Evolutionary conservation across 2,329 filamentous ascomycete species (phyloP).

Genomic region (Clonostachys rosea): DNA sequence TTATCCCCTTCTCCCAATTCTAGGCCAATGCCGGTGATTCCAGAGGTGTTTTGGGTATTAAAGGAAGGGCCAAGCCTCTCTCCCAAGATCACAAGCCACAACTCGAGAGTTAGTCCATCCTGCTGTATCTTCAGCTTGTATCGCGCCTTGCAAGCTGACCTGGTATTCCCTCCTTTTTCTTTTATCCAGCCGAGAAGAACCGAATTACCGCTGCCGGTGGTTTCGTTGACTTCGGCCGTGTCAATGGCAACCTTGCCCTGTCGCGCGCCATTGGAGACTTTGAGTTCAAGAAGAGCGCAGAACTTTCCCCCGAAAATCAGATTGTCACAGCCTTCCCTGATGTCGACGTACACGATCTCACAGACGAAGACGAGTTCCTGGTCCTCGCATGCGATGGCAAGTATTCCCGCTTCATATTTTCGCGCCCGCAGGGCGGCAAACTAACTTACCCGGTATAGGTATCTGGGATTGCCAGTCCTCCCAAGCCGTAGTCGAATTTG

Average conservation of each 20-base stretch:
- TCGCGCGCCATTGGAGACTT: slow-evolving; percentile 98
- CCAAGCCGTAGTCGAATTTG: slow-evolving; percentile 95
- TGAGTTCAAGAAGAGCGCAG: slow-evolving; percentile 99
- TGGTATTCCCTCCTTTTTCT: background rate
- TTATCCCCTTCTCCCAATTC: slow-evolving; percentile 2
- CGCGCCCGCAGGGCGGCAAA: slow-evolving; percentile 4
- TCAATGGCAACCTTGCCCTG: slow-evolving; percentile 95
- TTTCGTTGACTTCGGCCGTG: slow-evolving; percentile 96
- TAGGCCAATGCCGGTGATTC: slow-evolving; percentile 98
- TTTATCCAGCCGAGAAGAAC: slow-evolving; percentile 78
- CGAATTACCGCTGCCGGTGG: slow-evolving; percentile 93
- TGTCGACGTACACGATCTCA: slow-evolving; percentile 85
- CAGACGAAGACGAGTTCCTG: slow-evolving; percentile 91
- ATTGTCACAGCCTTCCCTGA: slow-evolving; percentile 97
- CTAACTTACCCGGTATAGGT: slow-evolving; percentile 49
- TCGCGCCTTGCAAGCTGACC: background rate
- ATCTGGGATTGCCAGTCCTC: slow-evolving; percentile 99
- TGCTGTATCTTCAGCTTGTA: background rate
- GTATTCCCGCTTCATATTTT: slow-evolving; percentile 18
- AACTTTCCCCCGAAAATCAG: slow-evolving; percentile 95
- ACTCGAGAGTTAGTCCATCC: slow-evolving; percentile 73
- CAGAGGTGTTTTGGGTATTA: slow-evolving; percentile 89
- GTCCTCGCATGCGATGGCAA: slow-evolving; percentile 89
- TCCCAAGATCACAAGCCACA: slow-evolving; percentile 99
- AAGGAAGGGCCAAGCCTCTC: slow-evolving; percentile 92